phyloP scores from a whole-genome alignment of 495 filamentous ascomycete species.

The Aspergillus sparsus region DNA sequence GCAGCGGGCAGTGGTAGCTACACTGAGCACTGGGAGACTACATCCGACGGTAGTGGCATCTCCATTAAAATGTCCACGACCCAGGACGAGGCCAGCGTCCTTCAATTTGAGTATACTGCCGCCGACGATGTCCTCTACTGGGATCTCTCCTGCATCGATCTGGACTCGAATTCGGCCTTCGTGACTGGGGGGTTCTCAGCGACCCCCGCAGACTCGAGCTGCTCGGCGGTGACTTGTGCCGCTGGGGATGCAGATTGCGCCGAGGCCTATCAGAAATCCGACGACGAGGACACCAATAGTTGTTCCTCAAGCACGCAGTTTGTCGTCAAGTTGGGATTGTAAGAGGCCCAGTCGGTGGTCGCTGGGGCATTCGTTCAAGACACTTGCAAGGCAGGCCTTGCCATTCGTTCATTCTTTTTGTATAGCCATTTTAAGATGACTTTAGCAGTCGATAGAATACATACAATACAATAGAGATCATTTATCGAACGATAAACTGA shows the following conservation, averaged over 20 bases:
- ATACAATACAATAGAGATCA: too few relatives aligned
- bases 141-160: conserved; percentile 44
- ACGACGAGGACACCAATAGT: conserved; percentile 35
- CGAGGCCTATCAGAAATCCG: conserved; percentile 36
- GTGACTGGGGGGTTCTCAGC: conserved; percentile 38
- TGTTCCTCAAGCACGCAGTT: conserved; percentile 27
- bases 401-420: too few relatives aligned
- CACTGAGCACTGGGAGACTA: conserved; percentile 36
- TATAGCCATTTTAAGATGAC: too few relatives aligned
- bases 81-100: conserved; percentile 28
- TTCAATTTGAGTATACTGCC: conserved; percentile 39
- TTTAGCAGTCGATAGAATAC: too few relatives aligned
- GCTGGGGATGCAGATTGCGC: conserved; percentile 37
- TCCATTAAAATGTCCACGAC: conserved; percentile 46
- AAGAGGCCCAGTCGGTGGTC: too few relatives aligned
- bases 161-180: conserved; percentile 33
- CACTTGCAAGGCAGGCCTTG: too few relatives aligned
- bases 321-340: conserved; percentile 25
- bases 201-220: conserved; percentile 32
- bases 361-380: too few relatives aligned
- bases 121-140: conserved; percentile 28
- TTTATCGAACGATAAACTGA: too few relatives aligned
- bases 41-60: conserved; percentile 41
- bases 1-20: conserved; percentile 30
- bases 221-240: conserved; percentile 31